These are phyloP conservation scores for Piromyces finnis DNA, from an alignment of 192 early-diverging fungal species.

Conservation along the genomic window DNA sequence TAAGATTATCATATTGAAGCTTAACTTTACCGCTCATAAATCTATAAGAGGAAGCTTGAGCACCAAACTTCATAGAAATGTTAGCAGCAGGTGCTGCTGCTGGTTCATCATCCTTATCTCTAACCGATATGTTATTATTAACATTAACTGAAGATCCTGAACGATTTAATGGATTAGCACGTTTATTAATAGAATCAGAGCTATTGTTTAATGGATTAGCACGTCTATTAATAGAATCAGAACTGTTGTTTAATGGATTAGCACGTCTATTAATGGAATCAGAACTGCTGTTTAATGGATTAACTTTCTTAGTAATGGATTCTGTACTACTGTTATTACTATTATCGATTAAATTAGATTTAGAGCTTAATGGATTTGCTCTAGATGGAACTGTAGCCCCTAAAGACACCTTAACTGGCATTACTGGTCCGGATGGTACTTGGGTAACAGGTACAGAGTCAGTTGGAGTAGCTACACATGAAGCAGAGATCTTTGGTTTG, in stretches of 20 bases:
- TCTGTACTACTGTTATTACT: background rate
- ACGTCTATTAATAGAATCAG: background rate
- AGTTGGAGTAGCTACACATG: background rate
- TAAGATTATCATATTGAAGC: background rate
- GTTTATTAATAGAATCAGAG: background rate
- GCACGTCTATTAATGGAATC: background rate
- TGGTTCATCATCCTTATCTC: background rate
- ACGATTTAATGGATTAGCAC: background rate
- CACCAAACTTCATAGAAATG: background rate
- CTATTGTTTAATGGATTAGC: background rate
- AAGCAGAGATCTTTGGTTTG: background rate
- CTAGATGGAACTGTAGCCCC: background rate
- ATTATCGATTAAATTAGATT: background rate
- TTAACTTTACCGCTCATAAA: background rate
- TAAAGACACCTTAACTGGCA: background rate
- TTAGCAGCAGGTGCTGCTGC: background rate
- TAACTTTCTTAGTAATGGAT: background rate
- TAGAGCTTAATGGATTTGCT: background rate
- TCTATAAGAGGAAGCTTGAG: background rate
- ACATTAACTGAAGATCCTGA: background rate
- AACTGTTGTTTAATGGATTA: background rate
- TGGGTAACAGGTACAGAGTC: background rate
- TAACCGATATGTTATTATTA: background rate
- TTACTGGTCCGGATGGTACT: background rate
- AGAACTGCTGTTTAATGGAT: background rate